Conservation (phyloP, 331 rosid species). For the Cucumis variabilis region DNA sequence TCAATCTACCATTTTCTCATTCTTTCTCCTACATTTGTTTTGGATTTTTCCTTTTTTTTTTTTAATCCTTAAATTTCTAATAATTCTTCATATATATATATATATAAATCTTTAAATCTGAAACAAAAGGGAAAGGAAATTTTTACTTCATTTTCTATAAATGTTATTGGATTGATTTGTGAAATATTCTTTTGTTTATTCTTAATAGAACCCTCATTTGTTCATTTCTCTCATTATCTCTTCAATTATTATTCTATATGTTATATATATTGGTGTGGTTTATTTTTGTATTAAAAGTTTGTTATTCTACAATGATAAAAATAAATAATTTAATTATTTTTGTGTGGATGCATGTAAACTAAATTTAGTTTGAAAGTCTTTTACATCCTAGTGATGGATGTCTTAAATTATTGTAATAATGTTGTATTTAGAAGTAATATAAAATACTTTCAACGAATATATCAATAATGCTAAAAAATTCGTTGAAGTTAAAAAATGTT, state of each 20-base stretch:
- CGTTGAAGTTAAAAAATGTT: too few species aligned
- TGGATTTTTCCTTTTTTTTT: not conserved
- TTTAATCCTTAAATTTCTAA: not conserved
- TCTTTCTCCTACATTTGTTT: constrained; percentile 1
- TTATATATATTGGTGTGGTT: not conserved
- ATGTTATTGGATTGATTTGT: constrained; percentile 17
- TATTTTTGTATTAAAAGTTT: not conserved
- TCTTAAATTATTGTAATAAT: not conserved
- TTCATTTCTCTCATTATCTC: not conserved
- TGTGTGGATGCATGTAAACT: not conserved
- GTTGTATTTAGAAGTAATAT: not conserved
- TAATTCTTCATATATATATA: not conserved
- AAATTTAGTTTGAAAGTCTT: not conserved
- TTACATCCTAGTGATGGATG: not conserved
- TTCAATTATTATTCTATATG: not conserved
- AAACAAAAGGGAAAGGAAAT: constrained; percentile 15
- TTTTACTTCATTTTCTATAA: not conserved
- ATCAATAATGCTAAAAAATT: too few species aligned
- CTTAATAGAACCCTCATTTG: constrained; percentile 7
- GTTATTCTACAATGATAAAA: not conserved
- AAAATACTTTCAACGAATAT: too few species aligned
- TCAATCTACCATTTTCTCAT: not conserved
- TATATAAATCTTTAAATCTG: not conserved
- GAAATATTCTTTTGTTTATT: constrained; percentile 4
- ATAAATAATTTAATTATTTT: not conserved